Evolutionary conservation across 1,284 basidiomycete species (phyloP), one percentile per base, ranked within the genome.

Genomic region (Papiliotrema fonsecae): DNA sequence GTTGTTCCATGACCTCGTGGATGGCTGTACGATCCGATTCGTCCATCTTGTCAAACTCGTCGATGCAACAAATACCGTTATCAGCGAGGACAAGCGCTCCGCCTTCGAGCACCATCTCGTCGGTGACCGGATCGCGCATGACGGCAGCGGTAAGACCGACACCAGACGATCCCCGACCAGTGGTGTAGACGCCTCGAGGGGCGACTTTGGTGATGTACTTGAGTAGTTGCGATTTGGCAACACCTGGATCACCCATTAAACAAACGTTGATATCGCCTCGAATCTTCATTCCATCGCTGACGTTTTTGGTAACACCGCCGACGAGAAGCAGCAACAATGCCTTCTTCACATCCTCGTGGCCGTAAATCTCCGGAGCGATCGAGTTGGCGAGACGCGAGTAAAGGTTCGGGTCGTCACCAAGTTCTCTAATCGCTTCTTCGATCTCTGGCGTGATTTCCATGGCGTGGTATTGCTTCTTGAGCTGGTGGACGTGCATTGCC

Each of bases 1-100:
- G 94, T 69, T 99, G 94, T 73, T 99, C 94, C 96, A 99, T 99
- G 49, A 98, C 96, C 80, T 99, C 96, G 77, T 99, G 96, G 56
- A 99, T 98, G 13, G 96, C 91, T 0, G 96, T 98, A 54, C 96
- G 82, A 73, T 98, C 96, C 2, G 88, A 75, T 73, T 98, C 96
- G 60, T 98, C 96, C 96, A 99, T 99, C 76, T 99, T 98, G 77
- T 99, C 96, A 70, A 99, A 99, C 70, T 99, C 96, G 67, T 99
- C 96, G 60, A 99, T 98, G 73, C 94, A 98, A 76, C 93, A 97
- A 65, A 99, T 98, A 28, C 96, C 96, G 62, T 98, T 98, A 74
- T 99, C 96, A 4, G 96, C 96, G 24, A 99, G 81, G 2, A 99
- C 96, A 35, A 99, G 82, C 7, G 96, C 96, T 42, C 96, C 96